phyloP scores from a whole-genome alignment of 2,329 filamentous ascomycete species.

The Graphilbum sp. region DNA sequence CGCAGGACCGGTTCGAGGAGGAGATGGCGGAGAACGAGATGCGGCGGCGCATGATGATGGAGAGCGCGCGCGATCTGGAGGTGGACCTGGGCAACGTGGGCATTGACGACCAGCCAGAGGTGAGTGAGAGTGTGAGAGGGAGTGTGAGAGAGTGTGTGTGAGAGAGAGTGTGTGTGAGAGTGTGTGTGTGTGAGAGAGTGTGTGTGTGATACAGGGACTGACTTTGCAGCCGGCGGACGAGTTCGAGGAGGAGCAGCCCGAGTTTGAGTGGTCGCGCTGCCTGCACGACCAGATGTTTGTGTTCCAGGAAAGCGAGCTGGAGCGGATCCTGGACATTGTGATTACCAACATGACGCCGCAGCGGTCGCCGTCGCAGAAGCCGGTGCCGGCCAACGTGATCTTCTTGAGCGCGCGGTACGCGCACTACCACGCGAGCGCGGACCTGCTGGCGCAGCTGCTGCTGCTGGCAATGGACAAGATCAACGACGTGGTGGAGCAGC shows the following conservation, averaged over 20 bases:
- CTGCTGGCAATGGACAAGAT: conserved; percentile 87
- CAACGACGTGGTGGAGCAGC: conserved; percentile 84
- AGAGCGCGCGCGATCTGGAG: conserved; percentile 90
- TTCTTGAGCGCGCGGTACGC: conserved; percentile 93
- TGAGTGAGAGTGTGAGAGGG: no score
- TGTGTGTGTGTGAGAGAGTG: neutral
- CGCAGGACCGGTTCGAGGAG: conserved; percentile 87
- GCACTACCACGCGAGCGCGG: conserved; percentile 82
- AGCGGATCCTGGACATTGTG: conserved; percentile 82
- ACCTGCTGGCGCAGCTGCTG: conserved; percentile 67
- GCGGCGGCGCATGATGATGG: conserved; percentile 96
- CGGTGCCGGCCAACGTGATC: conserved; percentile 90
- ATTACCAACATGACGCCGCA: conserved; percentile 98
- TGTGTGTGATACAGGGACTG: no score
- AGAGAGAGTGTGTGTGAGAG: neutral
- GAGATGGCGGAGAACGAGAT: conserved; percentile 95
- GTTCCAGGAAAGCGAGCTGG: conserved; percentile 87
- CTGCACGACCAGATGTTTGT: conserved; percentile 99
- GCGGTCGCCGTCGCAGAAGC: conserved; percentile 89
- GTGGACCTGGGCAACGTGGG: conserved; percentile 92
- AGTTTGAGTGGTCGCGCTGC: conserved; percentile 91
- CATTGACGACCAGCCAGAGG: conserved; percentile 88
- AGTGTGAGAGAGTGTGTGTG: no score
- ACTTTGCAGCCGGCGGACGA: conserved; percentile 62
- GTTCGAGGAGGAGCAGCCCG: conserved; percentile 71